Base-by-base conservation (phyloP, 2,329 filamentous ascomycete species). In the Fusarium paranaense region DNA sequence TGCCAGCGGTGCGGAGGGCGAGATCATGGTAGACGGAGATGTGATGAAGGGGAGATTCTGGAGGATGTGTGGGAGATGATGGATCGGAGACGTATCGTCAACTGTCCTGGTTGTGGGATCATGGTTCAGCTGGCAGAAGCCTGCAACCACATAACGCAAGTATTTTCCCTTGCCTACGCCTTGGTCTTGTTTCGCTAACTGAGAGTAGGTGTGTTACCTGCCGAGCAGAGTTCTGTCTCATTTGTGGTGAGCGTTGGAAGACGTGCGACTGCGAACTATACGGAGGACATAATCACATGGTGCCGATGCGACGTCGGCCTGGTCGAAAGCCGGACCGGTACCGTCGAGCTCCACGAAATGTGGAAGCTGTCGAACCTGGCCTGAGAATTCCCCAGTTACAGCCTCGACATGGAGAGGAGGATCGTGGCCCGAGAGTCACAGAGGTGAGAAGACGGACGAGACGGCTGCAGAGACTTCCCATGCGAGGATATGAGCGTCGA, bases 161-260 rank as follows among this genome's bases (percentile, higher is more conserved):
- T 64, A 18, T 8, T 32, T 2, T 2, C 2, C 9, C 11, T 13
- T 42, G n/a, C 9, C 2, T 13, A 11, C 3, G 14, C 8, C 6
- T 20, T 6, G 16, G 30, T 16, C 6, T 16, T 22, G 6, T 18
- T 52, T 27, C 22, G 13, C 35, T 63, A 42, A 63, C 47, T 25
- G 11, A 20, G 40, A 27, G 18, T 22, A 73, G 69, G 20, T 90
- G 87, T 59, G 78, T 60, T 32, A 13, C 27, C 2, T 90, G 88
- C 59, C 75, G 81, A 0, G 75, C 80, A 0, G 33, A 88, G n/a
- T 90, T 89, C 72, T 89, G 87, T 73, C 88, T 88, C 42, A 18
- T 78, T 0, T 90, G 87, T 47, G 86, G 86, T 6, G 16, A 20
- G 0, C 4, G 0, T 5, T 88, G 86, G 86, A 84, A 83, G 30